Base-by-base conservation (phyloP, 148 eudicot genomes). In the Rhododendron vialii region DNA sequence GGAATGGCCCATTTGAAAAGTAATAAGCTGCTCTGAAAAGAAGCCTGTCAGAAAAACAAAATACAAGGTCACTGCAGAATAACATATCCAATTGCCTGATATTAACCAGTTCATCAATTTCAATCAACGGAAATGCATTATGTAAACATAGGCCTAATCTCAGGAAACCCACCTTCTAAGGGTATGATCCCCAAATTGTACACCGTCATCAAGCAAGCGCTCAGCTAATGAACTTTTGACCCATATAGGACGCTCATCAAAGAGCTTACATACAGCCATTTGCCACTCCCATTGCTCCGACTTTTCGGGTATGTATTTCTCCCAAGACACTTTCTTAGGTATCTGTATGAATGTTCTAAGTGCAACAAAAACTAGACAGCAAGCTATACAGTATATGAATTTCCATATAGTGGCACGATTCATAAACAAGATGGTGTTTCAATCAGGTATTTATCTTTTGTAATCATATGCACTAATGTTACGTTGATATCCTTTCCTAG, bases 201-300 rank as follows among this genome's bases (percentile, higher is more conserved):
- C 89, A 82, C 98, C 98, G 86, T 84, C 85, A 79, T 91, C 91
- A 87, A 84, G 84, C 91, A 97, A 93, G 59, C 90, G 98, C 86
- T 95, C 98, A 92, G 86, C 83, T 83, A 97, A 48, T 81, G 98
- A 93, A 28, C 63, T 85, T 91, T 90, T 95, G 18, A 93, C 87
- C 99, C 99, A 97, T 90, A 97, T 93, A 59, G 98, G 98, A 35
- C 92, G 98, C 90, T 97, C 98, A 35, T 93, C 98, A 91, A 97
- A 97, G 90, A 97, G 85, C 35, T 93, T 91, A 88, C 94, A 93
- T 82, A 97, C 93, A 84, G 92, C 91, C 87, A 84, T 92, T 86
- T 94, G 98, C 90, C 90, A 91, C 83, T 86, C 89, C 98, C 98
- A 97, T 81, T 90, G 94, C 57, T 94, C 95, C 15, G 99, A 92